Base-by-base conservation (phyloP, 352 stramenopile species). In the Pythium biforme region DNA sequence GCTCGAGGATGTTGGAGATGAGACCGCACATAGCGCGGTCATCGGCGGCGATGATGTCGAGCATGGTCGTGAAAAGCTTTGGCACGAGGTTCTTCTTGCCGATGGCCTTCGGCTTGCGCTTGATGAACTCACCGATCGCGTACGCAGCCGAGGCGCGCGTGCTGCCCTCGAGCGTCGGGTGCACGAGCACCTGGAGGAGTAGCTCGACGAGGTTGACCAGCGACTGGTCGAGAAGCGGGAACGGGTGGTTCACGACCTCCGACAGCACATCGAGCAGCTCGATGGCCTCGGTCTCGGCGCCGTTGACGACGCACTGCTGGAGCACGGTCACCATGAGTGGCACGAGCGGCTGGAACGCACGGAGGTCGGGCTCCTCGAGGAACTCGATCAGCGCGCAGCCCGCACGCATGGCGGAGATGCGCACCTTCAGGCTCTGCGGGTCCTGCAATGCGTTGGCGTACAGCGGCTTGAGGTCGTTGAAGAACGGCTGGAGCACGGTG, bases 61-160 rank as follows among this genome's bases (percentile, higher is more conserved):
- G 65, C 85, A 95, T 95, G 6, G 81, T 86, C 26, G 74, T 89
- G 62, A 95, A 93, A 59, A 95, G 92, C 73, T 89, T 89, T 31
- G 73, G 73, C 33, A 94, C 85, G 7, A 94, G 70, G 40, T 82
- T 73, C 69, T 87, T 89, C 81, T 94, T 95, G 58, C 84, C 85
- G 11, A 95, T 75, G n/a, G 86, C 87, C 78, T 95, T 95, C 19
- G 86, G 86, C 72, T 95, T 95, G 69, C 88, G 87, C 73, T 93
- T 93, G 54, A 94, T 85, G 64, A 95, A 90, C 68, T 93, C 84
- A 33, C 86, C 86, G 17, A 94, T 83, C 12, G 83, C 82, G 69
- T 89, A 90, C 40, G 79, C 87, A n/a, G 86, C 86, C 37, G 86
- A 89, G 1, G 85, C 81, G 33, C 85, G 86, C 17, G 85, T 95